phyloP scores from a whole-genome alignment of 768 basidiomycete species.

The Boletus edulis region DNA sequence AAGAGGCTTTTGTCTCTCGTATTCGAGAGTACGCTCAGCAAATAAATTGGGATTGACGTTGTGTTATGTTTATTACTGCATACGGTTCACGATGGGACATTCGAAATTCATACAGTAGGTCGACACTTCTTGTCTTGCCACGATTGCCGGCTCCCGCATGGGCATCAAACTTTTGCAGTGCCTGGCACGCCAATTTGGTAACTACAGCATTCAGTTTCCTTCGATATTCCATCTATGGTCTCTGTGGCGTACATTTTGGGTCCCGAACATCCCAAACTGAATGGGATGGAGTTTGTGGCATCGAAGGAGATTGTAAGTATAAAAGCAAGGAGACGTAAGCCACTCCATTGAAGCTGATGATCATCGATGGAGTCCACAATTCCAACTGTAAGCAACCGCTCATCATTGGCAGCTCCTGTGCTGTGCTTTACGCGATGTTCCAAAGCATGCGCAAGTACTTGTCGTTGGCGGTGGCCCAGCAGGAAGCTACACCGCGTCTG shows the following conservation, averaged over 20 bases:
- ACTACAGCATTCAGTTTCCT: not conserved
- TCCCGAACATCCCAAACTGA: not conserved
- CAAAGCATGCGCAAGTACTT: constrained; percentile 32
- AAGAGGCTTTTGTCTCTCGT: constrained; percentile 68
- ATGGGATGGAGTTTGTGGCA: not conserved
- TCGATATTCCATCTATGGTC: constrained; percentile 3
- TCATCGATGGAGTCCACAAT: constrained; percentile 12
- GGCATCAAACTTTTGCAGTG: no score
- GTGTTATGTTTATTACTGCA: constrained; percentile 3
- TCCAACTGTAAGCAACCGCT: constrained; percentile 21
- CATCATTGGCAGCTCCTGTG: not conserved
- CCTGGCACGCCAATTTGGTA: not conserved
- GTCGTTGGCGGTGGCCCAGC: constrained; percentile 62
- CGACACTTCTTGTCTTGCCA: not conserved
- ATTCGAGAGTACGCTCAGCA: constrained; percentile 73
- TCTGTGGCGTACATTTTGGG: not conserved
- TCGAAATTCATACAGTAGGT: constrained; percentile 2
- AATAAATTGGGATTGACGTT: constrained; percentile 72
- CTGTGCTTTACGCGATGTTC: not conserved
- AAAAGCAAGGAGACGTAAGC: not conserved
- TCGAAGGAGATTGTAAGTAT: constrained; percentile 4
- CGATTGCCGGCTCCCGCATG: not conserved
- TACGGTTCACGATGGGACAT: not conserved
- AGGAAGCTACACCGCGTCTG: constrained; percentile 54
- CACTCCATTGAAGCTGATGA: not conserved